Base-by-base conservation (phyloP, 2,329 filamentous ascomycete genomes). In the Aspergillus oerlinghausenensis region DNA sequence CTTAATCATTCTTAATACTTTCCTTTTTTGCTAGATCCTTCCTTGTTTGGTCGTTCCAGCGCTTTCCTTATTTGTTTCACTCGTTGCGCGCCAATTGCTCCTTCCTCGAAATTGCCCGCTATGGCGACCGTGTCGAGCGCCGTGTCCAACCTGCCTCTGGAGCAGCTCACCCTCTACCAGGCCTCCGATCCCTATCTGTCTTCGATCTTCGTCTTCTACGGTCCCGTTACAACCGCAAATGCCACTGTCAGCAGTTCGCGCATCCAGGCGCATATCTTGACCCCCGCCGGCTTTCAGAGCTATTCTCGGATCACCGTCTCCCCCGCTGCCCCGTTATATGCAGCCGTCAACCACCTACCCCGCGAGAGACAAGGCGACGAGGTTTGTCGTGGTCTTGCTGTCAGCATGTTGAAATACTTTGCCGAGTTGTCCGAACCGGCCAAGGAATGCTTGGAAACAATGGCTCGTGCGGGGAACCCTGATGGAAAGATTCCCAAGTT, bases 281-380 rank as follows among this genome's bases (percentile, higher is more conserved):
- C 89, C 59, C 86, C 91, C 2, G 92, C 91, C 62, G 94, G 94
- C 63, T 88, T 95, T 66, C 88, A 90, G 70, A 93, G 89, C 65
- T 99, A 93, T 72, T 87, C 90, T 58, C 90, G 93, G 67, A 85
- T 99, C 64, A 96, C 93, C 59, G 88, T 97, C 63, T 95, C 93
- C 25, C 94, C 94, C 48, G 95, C 89, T 69, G 96, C 93, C 49
- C 86, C 91, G 52, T 88, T 95, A 68, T 97, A 97, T 75, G 84
- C 86, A 63, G 93, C 92, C 54, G 94, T 99, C 73, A 87, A 90
- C 71, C 86, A 92, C 72, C 83, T 99, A 47, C 92, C 94, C 45
- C 88, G 92, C 70, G 93, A 97, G 71, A 92, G 92, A 74, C 94
- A 97, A 78, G 93, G 93, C 67, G 93, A 97, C 72, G 93, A 97